Evolutionary conservation across 805 yeast genomes (phyloP).

Genomic region (Ogataea pignaliae): DNA sequence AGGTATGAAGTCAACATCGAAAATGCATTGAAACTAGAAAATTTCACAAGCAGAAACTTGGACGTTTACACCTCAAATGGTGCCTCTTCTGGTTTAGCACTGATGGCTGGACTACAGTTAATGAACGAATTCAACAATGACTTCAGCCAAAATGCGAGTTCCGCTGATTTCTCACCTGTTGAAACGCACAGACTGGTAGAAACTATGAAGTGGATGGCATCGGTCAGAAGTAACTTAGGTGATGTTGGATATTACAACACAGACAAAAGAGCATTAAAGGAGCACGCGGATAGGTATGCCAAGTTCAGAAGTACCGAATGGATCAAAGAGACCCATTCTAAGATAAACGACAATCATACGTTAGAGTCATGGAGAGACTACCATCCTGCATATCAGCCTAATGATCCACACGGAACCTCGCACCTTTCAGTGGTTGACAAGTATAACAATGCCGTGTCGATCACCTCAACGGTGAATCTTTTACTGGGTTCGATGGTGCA

Average conservation of each 20-base stretch:
- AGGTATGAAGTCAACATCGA: slow-evolving; percentile 50
- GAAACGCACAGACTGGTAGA: slow-evolving; percentile 71
- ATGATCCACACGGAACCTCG: slow-evolving; percentile 87
- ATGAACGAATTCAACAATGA: slow-evolving; percentile 40
- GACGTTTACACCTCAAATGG: slow-evolving; percentile 59
- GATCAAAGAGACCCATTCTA: slow-evolving; percentile 45
- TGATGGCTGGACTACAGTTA: slow-evolving; percentile 69
- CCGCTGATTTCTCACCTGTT: slow-evolving; percentile 39
- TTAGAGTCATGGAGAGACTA: slow-evolving; percentile 64
- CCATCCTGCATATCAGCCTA: slow-evolving; percentile 70
- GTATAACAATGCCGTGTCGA: slow-evolving; percentile 70
- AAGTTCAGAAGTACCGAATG: slow-evolving; percentile 51
- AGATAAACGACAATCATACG: slow-evolving; percentile 57
- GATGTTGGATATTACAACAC: slow-evolving; percentile 40
- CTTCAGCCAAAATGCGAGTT: slow-evolving; percentile 22
- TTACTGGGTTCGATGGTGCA: slow-evolving; percentile 79
- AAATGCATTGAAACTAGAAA: slow-evolving; percentile 38
- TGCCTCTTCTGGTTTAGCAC: slow-evolving; percentile 79
- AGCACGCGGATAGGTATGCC: slow-evolving; percentile 34
- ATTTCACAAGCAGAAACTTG: slow-evolving; percentile 23
- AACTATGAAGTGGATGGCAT: slow-evolving; percentile 90
- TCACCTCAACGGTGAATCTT: slow-evolving; percentile 86
- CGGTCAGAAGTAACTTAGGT: slow-evolving; percentile 82
- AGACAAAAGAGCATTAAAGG: slow-evolving; percentile 20
- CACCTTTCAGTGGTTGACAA: slow-evolving; percentile 78